Evolutionary conservation across 1,284 basidiomycete genomes (phyloP), one percentile per base, ranked within the genome.

Genomic region (Cutaneotrichosporon sp.): DNA sequence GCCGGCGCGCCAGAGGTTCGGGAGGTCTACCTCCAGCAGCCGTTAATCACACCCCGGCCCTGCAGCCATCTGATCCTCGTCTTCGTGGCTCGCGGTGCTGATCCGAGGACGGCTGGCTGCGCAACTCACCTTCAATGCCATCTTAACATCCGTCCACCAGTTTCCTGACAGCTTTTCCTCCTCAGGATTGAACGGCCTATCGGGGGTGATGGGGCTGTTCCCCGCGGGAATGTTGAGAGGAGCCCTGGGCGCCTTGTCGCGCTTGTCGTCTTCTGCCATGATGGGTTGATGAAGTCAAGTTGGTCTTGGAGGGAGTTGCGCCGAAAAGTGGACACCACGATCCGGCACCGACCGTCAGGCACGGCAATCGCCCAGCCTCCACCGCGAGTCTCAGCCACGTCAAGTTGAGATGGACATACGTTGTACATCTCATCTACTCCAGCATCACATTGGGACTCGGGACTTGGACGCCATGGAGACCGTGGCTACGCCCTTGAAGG

Each of bases 171-270:
- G 37, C 24, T 22, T 32, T 37, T 64, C 62, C 29, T 59, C 60
- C 3, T 41, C 50, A 1, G 49, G 38, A 3, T 59, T 4, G 29
- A 45, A 44, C 41, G 32, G 14, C 17, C 14, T 11, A 16, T 64
- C 61, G 26, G 55, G 52, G 10, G 55, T 57, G 52, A 67, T 60
- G 12, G 51, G 38, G 43, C 61, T 60, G 46, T 68, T 65, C 2
- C 65, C 67, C 31, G 54, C 37, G 3, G 65, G 61, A n/a, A 68
- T 63, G 46, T 65, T 65, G 42, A 66, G 52, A 0, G 55, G 50
- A 5, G 38, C 38, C 12, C 22, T 22, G 11, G 44, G 51, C 33
- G 39, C 52, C 24, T 19, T 20, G 22, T 48, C 44, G 16, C 27
- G 39, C 26, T 43, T 27, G 16, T 44, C 31, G 26, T 52, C 39